Evolutionary conservation across 2,329 filamentous ascomycete species (phyloP), one percentile per base, ranked within the genome.

Genomic region (Colletotrichum truncatum): DNA sequence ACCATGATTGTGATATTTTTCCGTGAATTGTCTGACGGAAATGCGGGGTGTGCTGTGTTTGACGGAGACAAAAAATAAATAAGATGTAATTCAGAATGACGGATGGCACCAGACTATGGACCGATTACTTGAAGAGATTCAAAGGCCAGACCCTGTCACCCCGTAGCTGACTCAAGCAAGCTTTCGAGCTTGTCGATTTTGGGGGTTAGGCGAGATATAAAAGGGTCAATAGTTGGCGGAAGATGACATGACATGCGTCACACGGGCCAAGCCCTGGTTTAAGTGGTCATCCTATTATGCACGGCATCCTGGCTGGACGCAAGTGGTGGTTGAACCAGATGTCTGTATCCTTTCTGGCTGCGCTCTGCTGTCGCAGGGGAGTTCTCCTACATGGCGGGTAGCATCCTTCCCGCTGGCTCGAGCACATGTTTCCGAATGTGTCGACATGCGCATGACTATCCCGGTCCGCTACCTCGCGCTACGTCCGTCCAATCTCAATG

Each of bases 1-100:
- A 72, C 70, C 70, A 72, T 72, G 38, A 1, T 64, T 2, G 14
- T 38, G 5, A 36, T 10, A 11, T 12, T 26, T 26, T 4, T 11
- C n/a, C 11, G 6, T 25, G n/a, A n/a, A n/a, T n/a, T n/a, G n/a
- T n/a, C n/a, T n/a, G n/a, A n/a, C n/a, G n/a, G n/a, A n/a, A n/a
- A 16, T 46, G 21, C 18, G 21, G 16, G 3, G 28, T 36, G 9
- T 5, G 32, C 32, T 18, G 34, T 2, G 21, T 39, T 39, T 9
- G n/a, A 9, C 9, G 25, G 18, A 30, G 28, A 14, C 6, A 9
- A 60, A 16, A 3, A 32, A 12, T 28, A 8, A 4, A 9, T 7
- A 26, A 7, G n/a, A 10, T 16, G 10, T 9, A 9, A 32, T 34
- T 39, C 52, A 28, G 18, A 7, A 23, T 10, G 43, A 18, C 4